Percentiles rank a stretch among this genome's conserved stretches.
Evolutionary conservation across 2,329 filamentous ascomycete species (phyloP).

Genomic region (Xylariaceae sp.): DNA sequence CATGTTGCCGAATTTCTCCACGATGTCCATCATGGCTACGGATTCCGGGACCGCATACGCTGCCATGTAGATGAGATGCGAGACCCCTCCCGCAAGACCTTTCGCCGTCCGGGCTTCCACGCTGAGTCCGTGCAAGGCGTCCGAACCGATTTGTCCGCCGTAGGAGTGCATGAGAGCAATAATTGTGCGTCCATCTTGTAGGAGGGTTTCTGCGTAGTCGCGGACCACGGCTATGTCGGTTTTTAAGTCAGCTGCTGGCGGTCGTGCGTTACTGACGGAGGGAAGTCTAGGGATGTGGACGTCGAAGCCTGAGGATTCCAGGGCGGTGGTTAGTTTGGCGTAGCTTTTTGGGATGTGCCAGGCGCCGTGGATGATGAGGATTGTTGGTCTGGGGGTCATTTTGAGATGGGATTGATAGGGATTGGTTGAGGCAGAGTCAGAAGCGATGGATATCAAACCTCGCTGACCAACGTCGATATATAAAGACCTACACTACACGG

Average conservation of each 20-base stretch:
- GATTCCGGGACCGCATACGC: constrained; percentile 14
- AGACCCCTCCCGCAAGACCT: constrained; percentile 22
- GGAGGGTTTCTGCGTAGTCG: constrained; percentile 19
- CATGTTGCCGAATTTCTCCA: constrained; percentile 13
- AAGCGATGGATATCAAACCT: no score
- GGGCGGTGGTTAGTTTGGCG: constrained; percentile 8
- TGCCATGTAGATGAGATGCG: constrained; percentile 25
- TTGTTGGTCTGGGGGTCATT: constrained; percentile 12
- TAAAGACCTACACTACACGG: no score
- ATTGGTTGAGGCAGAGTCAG: no score
- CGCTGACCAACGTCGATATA: no score
- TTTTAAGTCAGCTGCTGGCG: constrained; percentile 22
- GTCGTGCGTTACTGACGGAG: constrained; percentile 18
- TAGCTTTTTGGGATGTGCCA: constrained; percentile 19
- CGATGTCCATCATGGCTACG: constrained; percentile 13
- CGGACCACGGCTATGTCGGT: constrained; percentile 23
- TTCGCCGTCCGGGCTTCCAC: constrained; percentile 6
- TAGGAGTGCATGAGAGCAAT: constrained; percentile 27
- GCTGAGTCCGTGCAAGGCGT: constrained; percentile 24
- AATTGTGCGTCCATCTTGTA: constrained; percentile 19
- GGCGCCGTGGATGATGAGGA: constrained; percentile 17
- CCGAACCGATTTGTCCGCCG: constrained; percentile 28
- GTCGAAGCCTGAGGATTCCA: constrained; percentile 13
- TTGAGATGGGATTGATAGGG: neutral
- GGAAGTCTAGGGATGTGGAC: constrained; percentile 17